phyloP scores from a whole-genome alignment of 1,284 basidiomycete genomes.

The Singerocomus inundabilis region DNA sequence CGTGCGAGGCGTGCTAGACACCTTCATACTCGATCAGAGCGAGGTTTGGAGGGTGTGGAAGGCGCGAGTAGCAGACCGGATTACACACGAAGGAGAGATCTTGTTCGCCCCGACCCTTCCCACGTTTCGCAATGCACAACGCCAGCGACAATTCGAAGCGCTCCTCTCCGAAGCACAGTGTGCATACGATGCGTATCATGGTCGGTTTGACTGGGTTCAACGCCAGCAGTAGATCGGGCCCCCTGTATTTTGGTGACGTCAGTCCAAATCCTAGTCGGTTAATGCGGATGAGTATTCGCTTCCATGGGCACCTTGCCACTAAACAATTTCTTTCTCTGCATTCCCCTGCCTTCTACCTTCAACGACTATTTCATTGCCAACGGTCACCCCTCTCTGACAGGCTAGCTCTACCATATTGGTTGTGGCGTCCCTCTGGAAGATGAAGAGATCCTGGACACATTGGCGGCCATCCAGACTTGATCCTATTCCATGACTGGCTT shows the following conservation, averaged over 20 bases:
- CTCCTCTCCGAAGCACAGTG: not conserved
- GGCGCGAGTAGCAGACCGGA: not conserved
- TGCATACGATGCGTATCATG: not conserved
- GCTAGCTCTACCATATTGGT: constrained; percentile 35
- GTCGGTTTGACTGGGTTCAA: too few species aligned
- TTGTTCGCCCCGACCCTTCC: not conserved
- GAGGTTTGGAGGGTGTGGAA: not conserved
- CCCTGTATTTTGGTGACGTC: too few species aligned
- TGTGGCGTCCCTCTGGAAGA: constrained; percentile 32
- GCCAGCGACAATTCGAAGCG: not conserved
- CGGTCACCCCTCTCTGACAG: constrained; percentile 7
- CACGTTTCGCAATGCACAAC: not conserved
- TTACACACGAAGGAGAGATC: not conserved
- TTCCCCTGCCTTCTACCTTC: constrained; percentile 30
- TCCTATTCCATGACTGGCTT: too few species aligned
- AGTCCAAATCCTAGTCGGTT: too few species aligned
- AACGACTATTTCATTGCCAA: constrained; percentile 20
- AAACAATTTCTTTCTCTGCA: constrained; percentile 31
- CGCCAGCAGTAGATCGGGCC: too few species aligned
- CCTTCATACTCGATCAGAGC: not conserved
- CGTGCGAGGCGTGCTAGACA: not conserved
- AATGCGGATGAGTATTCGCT: too few species aligned
- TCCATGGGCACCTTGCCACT: constrained; percentile 12
- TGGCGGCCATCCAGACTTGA: too few species aligned
- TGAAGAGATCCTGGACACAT: constrained; percentile 28